These are phyloP conservation scores for Leccinum ochraceum DNA, from an alignment of 768 basidiomycete species.

Conservation along the genomic window DNA sequence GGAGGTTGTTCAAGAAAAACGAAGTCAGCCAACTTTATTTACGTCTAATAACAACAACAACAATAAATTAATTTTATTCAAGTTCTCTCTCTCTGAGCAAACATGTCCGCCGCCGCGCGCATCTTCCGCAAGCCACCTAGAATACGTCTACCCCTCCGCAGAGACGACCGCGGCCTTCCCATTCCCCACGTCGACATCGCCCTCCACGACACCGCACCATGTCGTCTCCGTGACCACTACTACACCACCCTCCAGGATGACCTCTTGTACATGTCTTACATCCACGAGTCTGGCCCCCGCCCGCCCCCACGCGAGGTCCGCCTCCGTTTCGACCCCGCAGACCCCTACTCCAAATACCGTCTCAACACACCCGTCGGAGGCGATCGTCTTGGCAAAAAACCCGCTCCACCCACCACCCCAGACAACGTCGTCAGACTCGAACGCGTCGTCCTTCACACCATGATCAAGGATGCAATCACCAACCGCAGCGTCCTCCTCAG, in stretches of 20 bases:
- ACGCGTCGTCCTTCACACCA: slow-evolving; percentile 81
- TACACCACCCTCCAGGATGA: slow-evolving; percentile 78
- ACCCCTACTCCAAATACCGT: slow-evolving; percentile 84
- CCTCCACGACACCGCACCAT: slow-evolving; percentile 69
- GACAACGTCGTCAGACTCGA: slow-evolving; percentile 77
- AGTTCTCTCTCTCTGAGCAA: not conserved
- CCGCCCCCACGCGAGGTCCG: slow-evolving; percentile 59
- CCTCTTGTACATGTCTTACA: slow-evolving; percentile 93
- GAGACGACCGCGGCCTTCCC: slow-evolving; percentile 63
- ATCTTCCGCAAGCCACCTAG: slow-evolving; percentile 58
- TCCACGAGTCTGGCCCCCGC: slow-evolving; percentile 62
- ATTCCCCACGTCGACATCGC: slow-evolving; percentile 66
- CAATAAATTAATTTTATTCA: not conserved
- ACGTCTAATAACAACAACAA: not conserved
- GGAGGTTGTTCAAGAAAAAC: slow-evolving; percentile 12
- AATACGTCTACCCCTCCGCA: slow-evolving; percentile 44
- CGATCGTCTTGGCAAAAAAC: slow-evolving; percentile 62
- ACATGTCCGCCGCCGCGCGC: slow-evolving; percentile 32
- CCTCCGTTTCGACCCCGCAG: slow-evolving; percentile 68
- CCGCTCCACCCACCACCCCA: slow-evolving; percentile 62
- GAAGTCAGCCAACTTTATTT: slow-evolving; percentile 8
- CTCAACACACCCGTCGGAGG: slow-evolving; percentile 77
- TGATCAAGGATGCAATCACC: slow-evolving; percentile 76
- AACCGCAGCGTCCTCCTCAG: slow-evolving; percentile 75
- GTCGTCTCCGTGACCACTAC: slow-evolving; percentile 84